Evolutionary conservation across 352 stramenopile species (phyloP), one percentile per base, ranked within the genome.

Genomic region (Pythium phragmitis): DNA sequence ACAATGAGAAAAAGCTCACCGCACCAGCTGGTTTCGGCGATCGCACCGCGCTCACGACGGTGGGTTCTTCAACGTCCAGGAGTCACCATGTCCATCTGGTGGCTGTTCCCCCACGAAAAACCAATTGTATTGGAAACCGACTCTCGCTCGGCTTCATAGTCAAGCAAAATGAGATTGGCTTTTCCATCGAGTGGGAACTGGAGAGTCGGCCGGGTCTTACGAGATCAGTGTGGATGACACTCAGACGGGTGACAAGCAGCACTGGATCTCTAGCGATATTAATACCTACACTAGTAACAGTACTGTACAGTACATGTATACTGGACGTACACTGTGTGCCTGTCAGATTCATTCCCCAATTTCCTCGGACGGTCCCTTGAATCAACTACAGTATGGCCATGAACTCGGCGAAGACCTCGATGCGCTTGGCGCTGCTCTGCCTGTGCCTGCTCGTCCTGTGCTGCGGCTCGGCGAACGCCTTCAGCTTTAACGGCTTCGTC

Each of bases 361-460:
- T 42, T 28, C n/a, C 52, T 19, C 33, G 13, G 21, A 59, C 2
- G 17, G 19, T 6, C 9, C 19, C 14, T 28, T 51, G 3, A 8
- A 26, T 9, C 19, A 8, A 30, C 17, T 16, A 30, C 36, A 34
- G 26, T 30, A 30, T 30, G 26, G 26, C 26, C 14, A 53, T 42
- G 26, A 39, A 21, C n/a, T 14, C 37, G 41, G 23, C 61, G 42
- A 61, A 57, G 61, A 68, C 28, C 13, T 48, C 16, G 5, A 51
- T 41, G 37, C 51, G 50, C 21, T 6, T 60, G 28, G 34, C 42
- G 54, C 45, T 68, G 36, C 45, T 68, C 17, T 63, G 53, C 21
- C 12, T 59, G 30, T 57, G 28, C 19, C 30, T 54, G 46, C 54
- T 68, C 19, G 53, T 50, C 16, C 13, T 48, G 30, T 17, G 52